phyloP scores from a whole-genome alignment of 2,329 filamentous ascomycete species.

The Ophiostoma pallidulum region DNA sequence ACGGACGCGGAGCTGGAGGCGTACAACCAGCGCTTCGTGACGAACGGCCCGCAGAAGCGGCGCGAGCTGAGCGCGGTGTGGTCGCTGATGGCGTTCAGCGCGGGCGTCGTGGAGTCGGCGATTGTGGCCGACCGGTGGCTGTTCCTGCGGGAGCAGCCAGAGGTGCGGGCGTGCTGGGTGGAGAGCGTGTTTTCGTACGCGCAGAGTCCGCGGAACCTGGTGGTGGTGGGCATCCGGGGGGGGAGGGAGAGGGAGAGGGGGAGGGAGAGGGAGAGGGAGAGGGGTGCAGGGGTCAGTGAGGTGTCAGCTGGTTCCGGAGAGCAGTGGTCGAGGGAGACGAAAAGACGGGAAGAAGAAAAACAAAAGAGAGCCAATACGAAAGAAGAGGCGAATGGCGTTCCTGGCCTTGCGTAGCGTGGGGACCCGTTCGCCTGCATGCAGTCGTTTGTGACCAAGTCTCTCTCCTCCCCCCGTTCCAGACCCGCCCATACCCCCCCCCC shows the following conservation, averaged over 20 bases:
- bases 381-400: too few relatives aligned
- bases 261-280: too few relatives aligned
- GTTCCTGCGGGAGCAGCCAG: slow-evolving; percentile 68
- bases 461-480: too few relatives aligned
- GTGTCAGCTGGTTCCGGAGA: too few relatives aligned
- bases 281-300: too few relatives aligned
- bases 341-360: too few relatives aligned
- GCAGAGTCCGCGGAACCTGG: slow-evolving; percentile 79
- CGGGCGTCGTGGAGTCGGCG: slow-evolving; percentile 76
- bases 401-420: too few relatives aligned
- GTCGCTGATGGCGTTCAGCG: slow-evolving; percentile 94
- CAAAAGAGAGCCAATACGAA: too few relatives aligned
- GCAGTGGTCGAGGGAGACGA: too few relatives aligned
- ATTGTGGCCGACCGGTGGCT: slow-evolving; percentile 88
- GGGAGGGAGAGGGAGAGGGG: slow-evolving; percentile 1
- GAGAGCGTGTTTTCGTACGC: slow-evolving; percentile 86
- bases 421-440: too few relatives aligned
- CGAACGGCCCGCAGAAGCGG: slow-evolving; percentile 41
- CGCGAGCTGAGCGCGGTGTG: slow-evolving; percentile 81
- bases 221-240: slow-evolving; percentile 79
- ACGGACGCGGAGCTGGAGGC: slow-evolving; percentile 63
- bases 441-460: too few relatives aligned
- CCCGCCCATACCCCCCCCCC: too few relatives aligned
- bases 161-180: slow-evolving; percentile 73
- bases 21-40: slow-evolving; percentile 57